Evolutionary conservation across 768 basidiomycete species (phyloP).

Genomic region (Candolleomyces efflorescens): DNA sequence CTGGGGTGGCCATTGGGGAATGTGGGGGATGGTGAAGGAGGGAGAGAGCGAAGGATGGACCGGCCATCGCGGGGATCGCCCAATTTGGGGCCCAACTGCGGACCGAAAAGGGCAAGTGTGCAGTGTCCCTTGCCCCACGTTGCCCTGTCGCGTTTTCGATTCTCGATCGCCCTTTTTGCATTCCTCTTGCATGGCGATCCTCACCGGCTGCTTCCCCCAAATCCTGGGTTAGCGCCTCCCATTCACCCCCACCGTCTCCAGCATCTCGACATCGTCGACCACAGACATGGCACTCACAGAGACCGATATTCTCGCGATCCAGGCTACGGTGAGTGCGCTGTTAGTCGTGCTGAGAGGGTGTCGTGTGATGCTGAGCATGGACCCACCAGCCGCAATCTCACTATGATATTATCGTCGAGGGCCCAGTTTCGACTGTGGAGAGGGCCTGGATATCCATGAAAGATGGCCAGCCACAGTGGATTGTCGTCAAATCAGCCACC

Average conservation of each 20-base stretch:
- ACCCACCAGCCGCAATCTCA: conserved; percentile 4
- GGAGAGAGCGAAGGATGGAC: neutral
- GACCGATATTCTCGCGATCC: conserved; percentile 7
- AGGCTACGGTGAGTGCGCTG: conserved; percentile 3
- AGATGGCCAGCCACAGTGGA: conserved; percentile 9
- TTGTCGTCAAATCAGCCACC: conserved; percentile 54
- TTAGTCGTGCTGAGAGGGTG: neutral
- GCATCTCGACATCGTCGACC: neutral
- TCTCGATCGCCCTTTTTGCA: neutral
- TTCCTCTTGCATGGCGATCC: neutral
- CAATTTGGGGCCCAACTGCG: neutral
- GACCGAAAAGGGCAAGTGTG: neutral
- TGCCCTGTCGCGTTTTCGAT: neutral
- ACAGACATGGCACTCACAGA: conserved; percentile 5
- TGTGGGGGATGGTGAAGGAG: neutral
- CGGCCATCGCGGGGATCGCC: neutral
- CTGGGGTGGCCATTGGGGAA: neutral
- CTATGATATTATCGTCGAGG: conserved; percentile 6
- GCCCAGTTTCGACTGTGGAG: conserved; percentile 5
- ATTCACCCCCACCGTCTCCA: too few species aligned
- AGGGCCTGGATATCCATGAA: conserved; percentile 6
- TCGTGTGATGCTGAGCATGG: neutral
- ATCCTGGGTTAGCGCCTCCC: conserved; percentile 2
- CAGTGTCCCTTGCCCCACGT: conserved; percentile 2
- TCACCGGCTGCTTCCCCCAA: neutral